Evolutionary conservation across 2,329 filamentous ascomycete species (phyloP).

Genomic region (Pseudogymnoascus sp.): DNA sequence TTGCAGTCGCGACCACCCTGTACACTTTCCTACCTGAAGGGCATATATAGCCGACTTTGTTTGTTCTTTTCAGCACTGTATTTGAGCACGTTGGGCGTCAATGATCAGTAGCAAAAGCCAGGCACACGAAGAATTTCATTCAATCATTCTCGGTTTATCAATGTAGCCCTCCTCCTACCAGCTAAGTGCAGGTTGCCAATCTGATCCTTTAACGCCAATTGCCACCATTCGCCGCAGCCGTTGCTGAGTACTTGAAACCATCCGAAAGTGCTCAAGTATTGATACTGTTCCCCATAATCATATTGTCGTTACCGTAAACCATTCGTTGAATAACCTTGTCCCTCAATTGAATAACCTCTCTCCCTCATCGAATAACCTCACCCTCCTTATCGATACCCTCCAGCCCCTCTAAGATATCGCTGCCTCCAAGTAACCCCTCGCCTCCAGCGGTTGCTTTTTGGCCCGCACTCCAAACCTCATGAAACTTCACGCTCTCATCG

Average conservation of each 20-base stretch:
- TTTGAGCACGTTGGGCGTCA: neutral
- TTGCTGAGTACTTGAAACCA: neutral
- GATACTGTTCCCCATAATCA: neutral
- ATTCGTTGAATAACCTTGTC: neutral
- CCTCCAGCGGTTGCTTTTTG: slow-evolving; percentile 47
- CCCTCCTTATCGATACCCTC: slow-evolving; percentile 73
- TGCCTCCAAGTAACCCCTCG: slow-evolving; percentile 66
- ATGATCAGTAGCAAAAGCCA: neutral
- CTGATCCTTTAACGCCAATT: neutral
- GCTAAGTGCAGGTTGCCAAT: neutral
- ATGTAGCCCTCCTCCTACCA: neutral
- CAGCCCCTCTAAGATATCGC: slow-evolving; percentile 75
- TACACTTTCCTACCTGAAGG: neutral
- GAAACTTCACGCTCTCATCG: slow-evolving; percentile 88
- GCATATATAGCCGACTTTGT: neutral
- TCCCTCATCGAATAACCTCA: slow-evolving; percentile 57
- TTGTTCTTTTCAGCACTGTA: neutral
- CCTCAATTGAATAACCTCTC: neutral
- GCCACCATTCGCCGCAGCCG: neutral
- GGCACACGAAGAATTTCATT: neutral
- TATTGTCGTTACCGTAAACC: neutral
- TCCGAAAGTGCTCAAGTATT: neutral
- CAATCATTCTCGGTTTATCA: neutral
- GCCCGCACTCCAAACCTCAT: slow-evolving; percentile 80
- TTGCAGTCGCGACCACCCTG: neutral